Evolutionary conservation across 768 basidiomycete species (phyloP).

Genomic region (Boletus coccyginus): DNA sequence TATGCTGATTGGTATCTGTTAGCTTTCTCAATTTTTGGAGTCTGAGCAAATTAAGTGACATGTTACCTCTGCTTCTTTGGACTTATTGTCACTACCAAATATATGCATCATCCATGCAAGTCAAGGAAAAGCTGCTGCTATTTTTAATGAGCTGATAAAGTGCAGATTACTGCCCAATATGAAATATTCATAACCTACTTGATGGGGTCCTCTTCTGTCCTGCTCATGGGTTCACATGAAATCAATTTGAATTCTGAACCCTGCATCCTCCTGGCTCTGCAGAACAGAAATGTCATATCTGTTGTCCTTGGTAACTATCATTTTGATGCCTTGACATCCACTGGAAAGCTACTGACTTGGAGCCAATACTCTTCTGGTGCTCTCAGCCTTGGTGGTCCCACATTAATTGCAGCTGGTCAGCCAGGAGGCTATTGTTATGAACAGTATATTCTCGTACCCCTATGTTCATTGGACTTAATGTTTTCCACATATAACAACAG

Average conservation of each 20-base stretch:
- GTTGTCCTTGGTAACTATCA: constrained; percentile 94
- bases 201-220: constrained; percentile 61
- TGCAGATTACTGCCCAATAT: constrained; percentile 82
- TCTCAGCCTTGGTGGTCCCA: constrained; percentile 81
- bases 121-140: neutral
- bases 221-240: constrained; percentile 64
- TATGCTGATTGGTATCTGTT: neutral
- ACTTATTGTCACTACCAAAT: constrained; percentile 39
- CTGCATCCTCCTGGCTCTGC: constrained; percentile 68
- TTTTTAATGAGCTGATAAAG: neutral
- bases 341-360: constrained; percentile 81
- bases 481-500: too few relatives aligned
- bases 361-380: constrained; percentile 76
- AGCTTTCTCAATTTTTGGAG: constrained; percentile 79
- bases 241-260: constrained; percentile 46
- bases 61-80: constrained; percentile 40
- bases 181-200: constrained; percentile 80
- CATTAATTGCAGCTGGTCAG: constrained; percentile 44
- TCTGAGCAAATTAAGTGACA: constrained; percentile 46
- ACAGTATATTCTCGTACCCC: too few relatives aligned
- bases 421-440: constrained; percentile 66
- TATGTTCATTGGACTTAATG: too few relatives aligned
- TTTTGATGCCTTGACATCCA: constrained; percentile 75
- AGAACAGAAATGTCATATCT: constrained; percentile 77
- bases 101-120: constrained; percentile 79